Percentiles rank a stretch among this genome's conserved stretches.
Evolutionary conservation across 305 asterid species (phyloP).

Genomic region (Solanum hybrid): DNA sequence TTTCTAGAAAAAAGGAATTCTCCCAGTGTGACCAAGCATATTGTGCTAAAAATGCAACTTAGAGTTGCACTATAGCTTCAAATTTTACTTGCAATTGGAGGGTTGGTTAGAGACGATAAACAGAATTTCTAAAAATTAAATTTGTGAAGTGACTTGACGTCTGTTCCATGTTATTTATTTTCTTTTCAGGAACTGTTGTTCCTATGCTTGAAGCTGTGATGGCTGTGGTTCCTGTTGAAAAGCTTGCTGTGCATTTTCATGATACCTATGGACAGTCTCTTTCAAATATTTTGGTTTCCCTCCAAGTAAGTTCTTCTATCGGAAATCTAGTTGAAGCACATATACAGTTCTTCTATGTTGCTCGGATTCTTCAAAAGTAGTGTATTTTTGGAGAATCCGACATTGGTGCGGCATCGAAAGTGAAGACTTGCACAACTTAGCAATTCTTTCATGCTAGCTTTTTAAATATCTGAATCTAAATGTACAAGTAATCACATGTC

Average conservation of each 20-base stretch:
- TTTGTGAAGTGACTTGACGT: background rate
- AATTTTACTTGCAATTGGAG: background rate
- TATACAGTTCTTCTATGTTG: no score
- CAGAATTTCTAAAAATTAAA: background rate
- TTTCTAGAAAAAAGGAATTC: background rate
- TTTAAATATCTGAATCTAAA: background rate
- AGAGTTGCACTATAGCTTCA: background rate
- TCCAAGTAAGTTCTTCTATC: constrained; percentile 51
- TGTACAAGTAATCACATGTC: background rate
- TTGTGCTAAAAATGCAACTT: background rate
- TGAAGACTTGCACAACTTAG: no score
- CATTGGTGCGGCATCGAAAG: no score
- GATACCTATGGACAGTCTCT: constrained; percentile 96
- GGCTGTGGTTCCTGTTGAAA: constrained; percentile 61
- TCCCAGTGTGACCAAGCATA: background rate
- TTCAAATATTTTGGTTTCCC: constrained; percentile 74
- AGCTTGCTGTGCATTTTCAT: constrained; percentile 90
- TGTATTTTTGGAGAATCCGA: no score
- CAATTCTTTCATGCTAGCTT: background rate
- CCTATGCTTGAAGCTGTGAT: constrained; percentile 81
- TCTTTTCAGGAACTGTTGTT: constrained; percentile 51
- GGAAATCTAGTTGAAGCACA: no score
- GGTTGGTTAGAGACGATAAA: background rate
- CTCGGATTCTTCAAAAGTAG: no score
- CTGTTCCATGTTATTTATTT: background rate